Percentiles rank a stretch among this genome's conserved stretches.
Evolutionary conservation across 192 early-diverging fungal species (phyloP).

Genomic region (Umbelopsis sp.): DNA sequence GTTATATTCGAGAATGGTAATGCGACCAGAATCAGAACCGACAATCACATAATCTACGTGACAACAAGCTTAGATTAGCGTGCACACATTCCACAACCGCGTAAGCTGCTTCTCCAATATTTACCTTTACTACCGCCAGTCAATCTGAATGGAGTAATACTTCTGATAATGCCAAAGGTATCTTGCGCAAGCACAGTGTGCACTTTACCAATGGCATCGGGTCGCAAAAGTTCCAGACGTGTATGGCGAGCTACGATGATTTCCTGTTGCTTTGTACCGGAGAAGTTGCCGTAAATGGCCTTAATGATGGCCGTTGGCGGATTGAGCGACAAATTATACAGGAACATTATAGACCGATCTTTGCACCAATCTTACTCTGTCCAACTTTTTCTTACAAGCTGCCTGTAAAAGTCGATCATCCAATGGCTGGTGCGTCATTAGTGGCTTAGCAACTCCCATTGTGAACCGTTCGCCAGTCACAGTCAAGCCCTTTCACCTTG

Average conservation of each 20-base stretch:
- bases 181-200: slow-evolving; percentile 70
- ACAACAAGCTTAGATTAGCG: background rate
- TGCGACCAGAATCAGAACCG: slow-evolving; percentile 87
- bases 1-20: slow-evolving; percentile 91
- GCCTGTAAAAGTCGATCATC: background rate
- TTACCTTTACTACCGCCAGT: slow-evolving; percentile 88
- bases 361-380: background rate
- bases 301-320: slow-evolving; percentile 77
- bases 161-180: slow-evolving; percentile 86
- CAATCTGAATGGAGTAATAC: slow-evolving; percentile 82
- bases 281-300: slow-evolving; percentile 89
- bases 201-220: slow-evolving; percentile 84
- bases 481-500: background rate
- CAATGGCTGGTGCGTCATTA: slow-evolving; percentile 21
- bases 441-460: background rate
- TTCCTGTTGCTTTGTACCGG: slow-evolving; percentile 90
- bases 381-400: background rate
- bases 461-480: background rate
- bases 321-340: slow-evolving; percentile 93
- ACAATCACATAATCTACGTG: slow-evolving; percentile 86
- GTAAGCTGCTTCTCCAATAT: background rate
- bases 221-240: slow-evolving; percentile 79
- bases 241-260: slow-evolving; percentile 75
- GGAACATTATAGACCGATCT: slow-evolving; percentile 53
- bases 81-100: background rate